Evolutionary conservation across 1,284 basidiomycete genomes (phyloP).

Genomic region (Mycosarcoma mackinlayi): DNA sequence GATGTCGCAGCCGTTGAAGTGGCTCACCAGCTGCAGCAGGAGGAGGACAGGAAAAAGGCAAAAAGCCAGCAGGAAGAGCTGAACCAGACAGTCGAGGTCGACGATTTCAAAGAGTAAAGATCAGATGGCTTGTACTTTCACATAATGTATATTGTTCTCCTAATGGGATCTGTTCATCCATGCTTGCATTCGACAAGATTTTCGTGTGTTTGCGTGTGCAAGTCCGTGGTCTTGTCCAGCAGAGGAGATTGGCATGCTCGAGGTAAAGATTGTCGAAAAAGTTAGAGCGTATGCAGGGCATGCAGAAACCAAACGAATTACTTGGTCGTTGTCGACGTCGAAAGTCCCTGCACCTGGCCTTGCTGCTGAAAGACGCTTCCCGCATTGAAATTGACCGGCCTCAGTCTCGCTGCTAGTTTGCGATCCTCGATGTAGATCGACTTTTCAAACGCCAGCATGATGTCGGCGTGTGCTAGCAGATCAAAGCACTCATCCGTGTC

Average conservation of each 20-base stretch:
- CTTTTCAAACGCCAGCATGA: constrained; percentile 51
- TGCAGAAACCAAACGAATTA: too few species aligned
- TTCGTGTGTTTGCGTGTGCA: too few species aligned
- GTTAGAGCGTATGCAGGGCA: too few species aligned
- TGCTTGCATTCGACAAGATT: too few species aligned
- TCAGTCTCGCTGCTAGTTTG: constrained; percentile 17
- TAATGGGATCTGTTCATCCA: too few species aligned
- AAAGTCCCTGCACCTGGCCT: too few species aligned
- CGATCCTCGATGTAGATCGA: constrained; percentile 19
- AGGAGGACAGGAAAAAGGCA: constrained; percentile 34
- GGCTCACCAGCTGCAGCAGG: constrained; percentile 19
- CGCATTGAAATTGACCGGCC: constrained; percentile 26
- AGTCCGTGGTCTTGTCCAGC: too few species aligned
- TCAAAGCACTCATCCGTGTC: constrained; percentile 49
- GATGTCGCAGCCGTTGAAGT: constrained; percentile 27
- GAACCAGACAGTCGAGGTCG: constrained; percentile 26
- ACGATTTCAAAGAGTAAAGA: constrained; percentile 30
- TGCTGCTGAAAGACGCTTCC: constrained; percentile 3
- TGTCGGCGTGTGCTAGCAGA: constrained; percentile 50
- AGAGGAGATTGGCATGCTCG: too few species aligned
- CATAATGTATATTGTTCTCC: too few species aligned
- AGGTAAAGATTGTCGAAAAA: too few species aligned
- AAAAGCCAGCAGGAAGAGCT: constrained; percentile 23
- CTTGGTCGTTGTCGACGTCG: too few species aligned
- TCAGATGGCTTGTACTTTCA: background rate